Evolutionary conservation across 2,329 filamentous ascomycete genomes (phyloP).

Genomic region (Trichoderma sp.): DNA sequence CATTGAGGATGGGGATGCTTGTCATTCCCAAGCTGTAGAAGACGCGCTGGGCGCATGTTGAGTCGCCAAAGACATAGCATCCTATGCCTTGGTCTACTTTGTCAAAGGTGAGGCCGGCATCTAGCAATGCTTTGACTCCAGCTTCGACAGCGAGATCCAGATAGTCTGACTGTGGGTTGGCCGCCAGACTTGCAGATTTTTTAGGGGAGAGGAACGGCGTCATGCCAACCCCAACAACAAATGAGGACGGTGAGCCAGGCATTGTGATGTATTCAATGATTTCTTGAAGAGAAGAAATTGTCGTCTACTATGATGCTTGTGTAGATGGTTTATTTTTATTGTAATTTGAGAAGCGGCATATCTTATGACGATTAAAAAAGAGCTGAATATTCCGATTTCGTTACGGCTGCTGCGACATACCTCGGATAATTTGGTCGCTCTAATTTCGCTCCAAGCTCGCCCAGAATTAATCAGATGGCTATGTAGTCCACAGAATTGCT

Average conservation of each 20-base stretch:
- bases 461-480: not conserved
- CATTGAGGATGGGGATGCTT: not conserved
- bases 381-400: not conserved
- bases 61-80: not conserved
- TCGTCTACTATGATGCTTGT: not conserved
- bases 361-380: not conserved
- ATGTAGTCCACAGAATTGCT: not conserved
- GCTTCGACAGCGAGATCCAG: not conserved
- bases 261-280: not conserved
- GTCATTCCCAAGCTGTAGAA: slow-evolving; percentile 9
- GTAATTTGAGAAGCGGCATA: not conserved
- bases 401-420: not conserved
- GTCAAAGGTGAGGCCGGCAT: not conserved
- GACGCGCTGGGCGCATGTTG: slow-evolving; percentile 3
- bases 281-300: not conserved
- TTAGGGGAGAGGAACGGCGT: not conserved
- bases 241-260: not conserved
- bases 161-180: slow-evolving; percentile 1
- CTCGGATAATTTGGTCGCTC: not conserved
- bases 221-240: slow-evolving; percentile 5
- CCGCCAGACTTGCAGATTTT: not conserved
- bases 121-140: not conserved
- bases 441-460: not conserved
- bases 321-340: not conserved
- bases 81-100: slow-evolving; percentile 3